Percentiles rank a stretch among this genome's conserved stretches.
Conservation (phyloP, 306 rosid genomes). For the Rosa lucieae region DNA sequence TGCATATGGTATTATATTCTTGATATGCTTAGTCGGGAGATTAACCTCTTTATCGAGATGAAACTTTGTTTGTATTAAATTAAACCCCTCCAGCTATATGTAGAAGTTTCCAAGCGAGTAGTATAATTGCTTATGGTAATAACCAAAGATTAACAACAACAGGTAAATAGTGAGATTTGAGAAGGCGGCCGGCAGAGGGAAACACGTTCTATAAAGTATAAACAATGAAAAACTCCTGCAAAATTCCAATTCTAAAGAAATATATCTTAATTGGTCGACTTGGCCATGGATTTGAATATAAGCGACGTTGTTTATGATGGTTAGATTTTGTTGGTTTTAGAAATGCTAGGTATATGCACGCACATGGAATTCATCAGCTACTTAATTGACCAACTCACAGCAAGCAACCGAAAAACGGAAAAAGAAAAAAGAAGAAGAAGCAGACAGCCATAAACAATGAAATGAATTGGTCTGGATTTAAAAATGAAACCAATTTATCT, state of each 20-base stretch:
- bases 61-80: background rate
- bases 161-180: background rate
- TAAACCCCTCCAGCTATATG: background rate
- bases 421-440: background rate
- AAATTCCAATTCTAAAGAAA: background rate
- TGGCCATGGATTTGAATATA: background rate
- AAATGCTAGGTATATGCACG: background rate
- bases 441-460: conserved; percentile 6
- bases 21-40: background rate
- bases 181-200: background rate
- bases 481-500: background rate
- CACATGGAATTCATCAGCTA: background rate
- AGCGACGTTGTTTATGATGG: background rate
- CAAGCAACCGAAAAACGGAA: background rate
- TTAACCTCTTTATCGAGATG: background rate
- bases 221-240: background rate
- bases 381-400: background rate
- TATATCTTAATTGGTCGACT: background rate
- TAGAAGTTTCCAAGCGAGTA: background rate
- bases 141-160: background rate
- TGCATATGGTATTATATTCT: background rate
- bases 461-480: background rate
- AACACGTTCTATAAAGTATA: background rate
- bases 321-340: background rate
- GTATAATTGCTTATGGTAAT: background rate